A percentile compares a stretch with the other conserved stretches of the same genome.
Conservation (phyloP, 352 stramenopile species). For the Pythium folliculosum region DNA sequence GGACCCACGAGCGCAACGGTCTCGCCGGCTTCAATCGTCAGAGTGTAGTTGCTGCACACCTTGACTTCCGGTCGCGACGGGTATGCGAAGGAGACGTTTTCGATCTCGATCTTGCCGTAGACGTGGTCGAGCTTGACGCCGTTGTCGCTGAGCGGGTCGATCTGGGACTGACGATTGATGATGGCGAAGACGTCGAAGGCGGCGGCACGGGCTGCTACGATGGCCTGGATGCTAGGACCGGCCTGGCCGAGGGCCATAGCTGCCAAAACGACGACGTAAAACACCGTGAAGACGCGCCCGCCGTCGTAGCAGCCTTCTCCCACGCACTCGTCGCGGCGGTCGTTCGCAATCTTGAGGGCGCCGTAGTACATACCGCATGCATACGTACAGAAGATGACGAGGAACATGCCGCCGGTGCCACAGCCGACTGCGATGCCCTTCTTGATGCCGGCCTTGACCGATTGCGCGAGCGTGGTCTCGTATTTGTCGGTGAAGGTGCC, state of each 20-base stretch:
- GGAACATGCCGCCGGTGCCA: conserved; percentile 69
- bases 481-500: conserved; percentile 65
- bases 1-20: conserved; percentile 59
- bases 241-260: conserved; percentile 75
- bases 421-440: conserved; percentile 55
- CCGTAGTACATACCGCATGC: conserved; percentile 81
- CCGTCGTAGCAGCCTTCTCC: conserved; percentile 57
- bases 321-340: conserved; percentile 47
- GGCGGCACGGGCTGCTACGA: conserved; percentile 54
- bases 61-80: conserved; percentile 55
- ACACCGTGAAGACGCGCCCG: conserved; percentile 67
- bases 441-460: conserved; percentile 42
- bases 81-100: conserved; percentile 81
- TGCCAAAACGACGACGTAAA: conserved; percentile 71
- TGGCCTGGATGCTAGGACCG: conserved; percentile 58
- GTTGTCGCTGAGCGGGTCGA: conserved; percentile 45
- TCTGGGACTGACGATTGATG: conserved; percentile 58
- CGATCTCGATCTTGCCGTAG: conserved; percentile 62
- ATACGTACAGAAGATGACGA: conserved; percentile 72
- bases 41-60: conserved; percentile 62
- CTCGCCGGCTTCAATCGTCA: conserved; percentile 62
- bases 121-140: conserved; percentile 33
- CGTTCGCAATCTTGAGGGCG: conserved; percentile 60
- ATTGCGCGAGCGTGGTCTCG: conserved; percentile 40
- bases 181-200: conserved; percentile 68